A percentile compares a stretch with the other conserved stretches of the same genome.
Conservation (phyloP, 73 alveolate genomes). For the Blepharisma stoltei region DNA sequence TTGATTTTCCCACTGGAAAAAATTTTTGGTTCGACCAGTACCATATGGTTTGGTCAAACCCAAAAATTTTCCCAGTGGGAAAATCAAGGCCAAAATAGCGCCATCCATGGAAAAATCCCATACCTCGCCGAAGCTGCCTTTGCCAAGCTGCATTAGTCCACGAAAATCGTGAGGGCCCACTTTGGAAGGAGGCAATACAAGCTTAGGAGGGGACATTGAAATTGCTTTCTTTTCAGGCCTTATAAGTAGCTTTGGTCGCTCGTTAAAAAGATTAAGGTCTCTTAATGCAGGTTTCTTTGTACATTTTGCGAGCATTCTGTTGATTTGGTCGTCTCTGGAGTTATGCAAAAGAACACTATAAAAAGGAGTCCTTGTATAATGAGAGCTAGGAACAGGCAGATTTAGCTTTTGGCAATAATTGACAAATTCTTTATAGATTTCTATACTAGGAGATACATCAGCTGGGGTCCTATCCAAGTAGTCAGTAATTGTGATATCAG, state of each 20-base stretch:
- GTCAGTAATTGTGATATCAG: slow-evolving; percentile 61
- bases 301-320: slow-evolving; percentile 38
- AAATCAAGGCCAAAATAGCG: no score
- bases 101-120: no score
- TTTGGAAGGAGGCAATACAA: slow-evolving; percentile 36
- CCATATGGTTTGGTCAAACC: no score
- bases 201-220: background rate
- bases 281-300: background rate
- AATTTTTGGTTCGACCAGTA: no score
- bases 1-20: no score
- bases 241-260: background rate
- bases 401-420: slow-evolving; percentile 35
- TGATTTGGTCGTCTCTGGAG: slow-evolving; percentile 51
- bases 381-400: slow-evolving; percentile 40
- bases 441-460: slow-evolving; percentile 54
- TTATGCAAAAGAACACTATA: slow-evolving; percentile 41
- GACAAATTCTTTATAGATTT: slow-evolving; percentile 42
- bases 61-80: no score
- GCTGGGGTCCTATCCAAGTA: slow-evolving; percentile 56
- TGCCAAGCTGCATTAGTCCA: slow-evolving; percentile 73
- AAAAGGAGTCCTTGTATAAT: slow-evolving; percentile 58
- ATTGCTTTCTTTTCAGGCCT: background rate
- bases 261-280: background rate
- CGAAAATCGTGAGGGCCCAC: slow-evolving; percentile 66
- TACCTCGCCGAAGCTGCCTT: slow-evolving; percentile 88